A percentile compares a stretch with the other conserved stretches of the same genome.
phyloP scores from a whole-genome alignment of 257 asterid species.

The Salvia rosmarinus region DNA sequence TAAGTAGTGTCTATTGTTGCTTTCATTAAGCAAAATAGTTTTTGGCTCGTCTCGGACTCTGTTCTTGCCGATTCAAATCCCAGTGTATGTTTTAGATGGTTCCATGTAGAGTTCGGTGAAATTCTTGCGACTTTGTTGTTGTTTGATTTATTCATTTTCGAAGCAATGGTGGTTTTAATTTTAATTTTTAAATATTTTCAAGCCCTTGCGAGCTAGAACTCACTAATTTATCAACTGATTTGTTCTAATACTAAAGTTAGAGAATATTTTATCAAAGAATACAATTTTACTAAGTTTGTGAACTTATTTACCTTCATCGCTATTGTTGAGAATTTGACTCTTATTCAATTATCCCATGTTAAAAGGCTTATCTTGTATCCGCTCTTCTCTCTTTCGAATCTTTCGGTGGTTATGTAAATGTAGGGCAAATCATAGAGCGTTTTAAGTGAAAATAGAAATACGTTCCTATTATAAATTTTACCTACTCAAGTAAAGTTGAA shows the following conservation, averaged over 20 bases:
- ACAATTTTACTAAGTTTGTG: neutral
- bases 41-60: too few species aligned
- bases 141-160: constrained; percentile 20
- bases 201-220: constrained; percentile 12
- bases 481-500: neutral
- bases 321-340: too few species aligned
- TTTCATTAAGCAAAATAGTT: too few species aligned
- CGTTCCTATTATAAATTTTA: neutral
- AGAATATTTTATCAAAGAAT: constrained; percentile 6
- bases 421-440: neutral
- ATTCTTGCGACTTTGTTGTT: constrained; percentile 27
- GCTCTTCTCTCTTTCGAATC: too few species aligned
- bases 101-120: constrained; percentile 7
- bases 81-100: neutral
- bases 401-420: too few species aligned
- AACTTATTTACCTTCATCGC: neutral
- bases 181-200: neutral
- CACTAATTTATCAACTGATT: neutral
- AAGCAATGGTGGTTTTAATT: too few species aligned
- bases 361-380: too few species aligned
- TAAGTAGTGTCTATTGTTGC: too few species aligned
- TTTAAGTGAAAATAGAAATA: neutral
- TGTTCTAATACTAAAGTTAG: constrained; percentile 6
- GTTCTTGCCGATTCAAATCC: too few species aligned
- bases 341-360: too few species aligned